Conservation (phyloP, 306 rosid species). For the Dryas octopetala region DNA sequence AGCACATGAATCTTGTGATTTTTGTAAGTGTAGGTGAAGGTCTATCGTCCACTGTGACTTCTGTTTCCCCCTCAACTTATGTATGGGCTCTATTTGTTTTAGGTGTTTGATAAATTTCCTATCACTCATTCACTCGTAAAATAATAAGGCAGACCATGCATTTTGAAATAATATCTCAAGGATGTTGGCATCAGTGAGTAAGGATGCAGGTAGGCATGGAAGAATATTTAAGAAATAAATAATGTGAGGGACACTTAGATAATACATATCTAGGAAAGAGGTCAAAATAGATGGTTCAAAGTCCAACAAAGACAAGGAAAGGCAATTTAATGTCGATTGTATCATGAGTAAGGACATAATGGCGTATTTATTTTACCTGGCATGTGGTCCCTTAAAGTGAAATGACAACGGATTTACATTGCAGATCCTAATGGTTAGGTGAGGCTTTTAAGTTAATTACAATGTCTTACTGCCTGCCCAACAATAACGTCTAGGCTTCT, state of each 20-base stretch:
- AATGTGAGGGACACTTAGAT: background rate
- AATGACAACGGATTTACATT: no score
- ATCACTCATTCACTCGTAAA: background rate
- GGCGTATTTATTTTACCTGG: background rate
- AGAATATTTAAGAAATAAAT: background rate
- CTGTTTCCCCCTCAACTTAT: no score
- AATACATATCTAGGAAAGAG: background rate
- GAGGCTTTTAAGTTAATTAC: no score
- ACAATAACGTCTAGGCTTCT: no score
- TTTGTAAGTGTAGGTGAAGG: background rate
- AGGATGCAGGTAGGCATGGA: background rate
- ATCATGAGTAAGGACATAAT: background rate
- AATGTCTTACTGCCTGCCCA: no score
- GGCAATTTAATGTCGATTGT: background rate
- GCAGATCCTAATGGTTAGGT: no score
- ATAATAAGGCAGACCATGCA: background rate
- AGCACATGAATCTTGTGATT: constrained; percentile 2
- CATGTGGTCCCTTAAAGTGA: no score
- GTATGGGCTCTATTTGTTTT: background rate
- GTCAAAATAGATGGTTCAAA: constrained; percentile 2
- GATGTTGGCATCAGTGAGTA: background rate
- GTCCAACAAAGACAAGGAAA: background rate
- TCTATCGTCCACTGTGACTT: background rate
- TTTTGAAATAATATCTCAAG: background rate
- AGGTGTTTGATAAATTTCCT: background rate